phyloP scores from a whole-genome alignment of 1,284 basidiomycete genomes.

The Puccinia polysora region DNA sequence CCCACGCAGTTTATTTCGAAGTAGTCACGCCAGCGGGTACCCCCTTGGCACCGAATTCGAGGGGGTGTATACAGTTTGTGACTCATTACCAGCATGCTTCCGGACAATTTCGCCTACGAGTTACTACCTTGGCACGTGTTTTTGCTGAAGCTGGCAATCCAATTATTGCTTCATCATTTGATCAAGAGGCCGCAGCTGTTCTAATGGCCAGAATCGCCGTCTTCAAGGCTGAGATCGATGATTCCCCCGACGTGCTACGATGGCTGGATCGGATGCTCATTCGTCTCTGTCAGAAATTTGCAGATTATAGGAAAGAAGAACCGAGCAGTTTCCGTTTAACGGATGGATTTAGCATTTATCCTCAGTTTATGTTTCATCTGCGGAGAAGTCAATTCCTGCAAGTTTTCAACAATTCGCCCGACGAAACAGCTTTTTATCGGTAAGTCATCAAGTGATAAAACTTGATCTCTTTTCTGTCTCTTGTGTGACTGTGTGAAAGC shows the following conservation, averaged over 20 bases:
- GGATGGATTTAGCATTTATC: conserved; percentile 98
- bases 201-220: conserved; percentile 98
- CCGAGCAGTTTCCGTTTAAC: conserved; percentile 85
- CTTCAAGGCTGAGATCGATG: conserved; percentile 99
- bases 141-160: conserved; percentile 96
- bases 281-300: conserved; percentile 97
- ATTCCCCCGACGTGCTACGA: conserved; percentile 89
- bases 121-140: conserved; percentile 92
- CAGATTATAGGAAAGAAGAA: conserved; percentile 97
- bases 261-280: conserved; percentile 99
- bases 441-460: conserved; percentile 53
- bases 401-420: conserved; percentile 99
- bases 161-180: conserved; percentile 86
- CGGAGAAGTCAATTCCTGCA: conserved; percentile 96
- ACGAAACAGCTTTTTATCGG: conserved; percentile 98
- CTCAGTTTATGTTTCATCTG: conserved; percentile 99
- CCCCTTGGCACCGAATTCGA: conserved; percentile 80
- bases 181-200: conserved; percentile 96
- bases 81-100: conserved; percentile 98
- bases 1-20: conserved; percentile 94
- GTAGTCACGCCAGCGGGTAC: conserved; percentile 98
- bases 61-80: conserved; percentile 95
- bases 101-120: conserved; percentile 86
- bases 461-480: too few relatives aligned
- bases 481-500: neutral